phyloP scores from a whole-genome alignment of 805 yeast species.

The Naumovozyma castellii region DNA sequence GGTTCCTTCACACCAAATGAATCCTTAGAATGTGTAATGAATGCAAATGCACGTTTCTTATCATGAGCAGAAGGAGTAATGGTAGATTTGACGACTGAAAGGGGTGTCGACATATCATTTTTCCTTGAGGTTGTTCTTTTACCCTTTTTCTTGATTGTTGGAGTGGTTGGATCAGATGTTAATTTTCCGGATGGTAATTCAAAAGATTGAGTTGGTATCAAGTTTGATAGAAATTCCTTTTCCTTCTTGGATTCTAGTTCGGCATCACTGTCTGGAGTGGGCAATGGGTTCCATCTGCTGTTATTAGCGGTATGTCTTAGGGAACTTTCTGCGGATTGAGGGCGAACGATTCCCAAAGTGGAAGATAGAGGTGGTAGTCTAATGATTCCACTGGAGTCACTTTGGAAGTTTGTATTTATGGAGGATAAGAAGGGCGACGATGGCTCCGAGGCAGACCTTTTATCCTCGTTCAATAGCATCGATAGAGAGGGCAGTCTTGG shows the following conservation, averaged over 20 bases:
- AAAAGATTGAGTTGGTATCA: neutral
- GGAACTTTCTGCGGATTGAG: constrained; percentile 21
- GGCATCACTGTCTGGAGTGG: constrained; percentile 1
- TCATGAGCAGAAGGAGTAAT: constrained; percentile 25
- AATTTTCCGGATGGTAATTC: neutral
- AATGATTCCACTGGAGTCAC: constrained; percentile 21
- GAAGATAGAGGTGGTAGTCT: constrained; percentile 23
- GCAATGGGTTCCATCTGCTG: neutral
- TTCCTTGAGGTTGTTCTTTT: constrained; percentile 4
- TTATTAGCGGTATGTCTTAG: constrained; percentile 16
- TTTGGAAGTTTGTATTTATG: constrained; percentile 14
- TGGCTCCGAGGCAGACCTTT: constrained; percentile 11
- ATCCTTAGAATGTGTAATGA: constrained; percentile 86
- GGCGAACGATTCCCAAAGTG: constrained; percentile 8
- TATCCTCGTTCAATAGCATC: constrained; percentile 8
- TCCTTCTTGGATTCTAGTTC: neutral
- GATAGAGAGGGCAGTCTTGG: constrained; percentile 20
- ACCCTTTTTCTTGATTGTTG: constrained; percentile 10
- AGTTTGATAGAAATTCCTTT: neutral
- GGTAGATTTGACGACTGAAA: constrained; percentile 28
- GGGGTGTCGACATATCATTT: constrained; percentile 23
- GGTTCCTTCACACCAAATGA: constrained; percentile 82
- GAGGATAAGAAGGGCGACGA: constrained; percentile 16
- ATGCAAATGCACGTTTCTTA: constrained; percentile 52
- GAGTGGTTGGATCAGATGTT: no score